Percentiles rank a stretch among this genome's conserved stretches.
Conservation (phyloP, 2,329 filamentous ascomycete species). For the Pyricularia grisea region DNA sequence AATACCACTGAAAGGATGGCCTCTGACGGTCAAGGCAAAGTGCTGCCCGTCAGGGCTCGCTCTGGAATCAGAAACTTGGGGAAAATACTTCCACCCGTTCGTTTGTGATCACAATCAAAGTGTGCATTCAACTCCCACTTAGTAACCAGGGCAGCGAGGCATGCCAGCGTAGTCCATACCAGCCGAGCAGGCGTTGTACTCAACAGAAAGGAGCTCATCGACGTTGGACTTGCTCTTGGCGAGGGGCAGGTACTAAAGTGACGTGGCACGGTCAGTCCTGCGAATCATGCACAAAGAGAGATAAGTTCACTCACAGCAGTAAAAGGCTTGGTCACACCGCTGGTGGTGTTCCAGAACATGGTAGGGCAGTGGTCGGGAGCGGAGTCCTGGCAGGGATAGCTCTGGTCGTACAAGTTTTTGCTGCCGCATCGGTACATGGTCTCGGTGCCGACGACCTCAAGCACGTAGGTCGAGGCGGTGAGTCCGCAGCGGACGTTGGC, state of each 20-base stretch:
- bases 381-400: background rate
- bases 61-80: background rate
- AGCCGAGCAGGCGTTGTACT: conserved; percentile 3
- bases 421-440: conserved; percentile 3
- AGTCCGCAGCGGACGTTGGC: conserved; percentile 8
- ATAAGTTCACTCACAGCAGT: background rate
- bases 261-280: background rate
- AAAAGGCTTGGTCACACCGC: background rate
- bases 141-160: background rate
- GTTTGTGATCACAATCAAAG: background rate
- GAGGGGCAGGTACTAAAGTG: background rate
- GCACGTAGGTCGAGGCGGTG: conserved; percentile 4
- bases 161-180: background rate
- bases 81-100: background rate
- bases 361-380: background rate
- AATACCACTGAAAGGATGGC: no score
- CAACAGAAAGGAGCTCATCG: background rate
- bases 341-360: conserved; percentile 1
- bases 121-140: background rate
- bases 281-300: no score
- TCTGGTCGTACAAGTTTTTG: background rate
- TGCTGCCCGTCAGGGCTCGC: no score
- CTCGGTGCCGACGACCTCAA: background rate
- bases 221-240: conserved; percentile 1
- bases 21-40: no score